These are phyloP conservation scores for Yarrowia deformans DNA, from an alignment of 805 yeast species.

Conservation along the genomic window DNA sequence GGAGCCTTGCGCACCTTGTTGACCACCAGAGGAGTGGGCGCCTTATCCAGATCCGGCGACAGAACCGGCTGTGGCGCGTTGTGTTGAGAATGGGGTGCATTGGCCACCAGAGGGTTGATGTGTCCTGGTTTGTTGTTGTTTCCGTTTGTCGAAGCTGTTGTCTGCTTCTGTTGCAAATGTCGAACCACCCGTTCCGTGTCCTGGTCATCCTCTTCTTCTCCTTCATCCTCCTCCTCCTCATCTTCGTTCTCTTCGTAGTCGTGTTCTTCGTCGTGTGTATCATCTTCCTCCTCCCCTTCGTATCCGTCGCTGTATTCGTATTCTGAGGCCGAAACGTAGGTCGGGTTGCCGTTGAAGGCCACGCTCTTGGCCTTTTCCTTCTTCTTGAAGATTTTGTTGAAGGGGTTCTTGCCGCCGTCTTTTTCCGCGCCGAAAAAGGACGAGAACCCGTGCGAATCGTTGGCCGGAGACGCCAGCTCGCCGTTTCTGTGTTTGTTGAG, in stretches of 20 bases:
- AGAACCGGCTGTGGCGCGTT: constrained; percentile 29
- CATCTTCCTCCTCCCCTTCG: constrained; percentile 43
- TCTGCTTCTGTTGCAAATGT: constrained; percentile 14
- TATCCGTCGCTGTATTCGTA: constrained; percentile 46
- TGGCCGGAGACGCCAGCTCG: constrained; percentile 51
- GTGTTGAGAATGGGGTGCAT: constrained; percentile 1
- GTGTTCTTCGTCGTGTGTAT: constrained; percentile 37
- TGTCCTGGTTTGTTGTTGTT: constrained; percentile 13
- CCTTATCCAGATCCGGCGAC: constrained; percentile 36
- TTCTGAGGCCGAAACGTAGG: constrained; percentile 47
- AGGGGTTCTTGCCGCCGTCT: constrained; percentile 40
- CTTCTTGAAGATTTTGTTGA: constrained; percentile 38
- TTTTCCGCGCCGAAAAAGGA: constrained; percentile 39
- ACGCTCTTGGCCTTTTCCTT: constrained; percentile 42
- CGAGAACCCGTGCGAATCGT: constrained; percentile 27
- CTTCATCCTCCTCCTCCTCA: constrained; percentile 34
- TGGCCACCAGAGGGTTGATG: constrained; percentile 4
- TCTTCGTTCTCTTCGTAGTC: constrained; percentile 39
- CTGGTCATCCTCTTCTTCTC: constrained; percentile 21
- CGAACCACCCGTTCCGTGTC: constrained; percentile 17
- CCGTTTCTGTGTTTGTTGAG: constrained; percentile 92
- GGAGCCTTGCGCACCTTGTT: constrained; percentile 33
- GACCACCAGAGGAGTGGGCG: constrained; percentile 33
- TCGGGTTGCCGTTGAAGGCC: constrained; percentile 41
- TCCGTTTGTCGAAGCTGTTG: too few relatives aligned